These are phyloP conservation scores for Sporisorium iseilematis-ciliati DNA, from an alignment of 1,284 basidiomycete genomes.

Conservation along the genomic window DNA sequence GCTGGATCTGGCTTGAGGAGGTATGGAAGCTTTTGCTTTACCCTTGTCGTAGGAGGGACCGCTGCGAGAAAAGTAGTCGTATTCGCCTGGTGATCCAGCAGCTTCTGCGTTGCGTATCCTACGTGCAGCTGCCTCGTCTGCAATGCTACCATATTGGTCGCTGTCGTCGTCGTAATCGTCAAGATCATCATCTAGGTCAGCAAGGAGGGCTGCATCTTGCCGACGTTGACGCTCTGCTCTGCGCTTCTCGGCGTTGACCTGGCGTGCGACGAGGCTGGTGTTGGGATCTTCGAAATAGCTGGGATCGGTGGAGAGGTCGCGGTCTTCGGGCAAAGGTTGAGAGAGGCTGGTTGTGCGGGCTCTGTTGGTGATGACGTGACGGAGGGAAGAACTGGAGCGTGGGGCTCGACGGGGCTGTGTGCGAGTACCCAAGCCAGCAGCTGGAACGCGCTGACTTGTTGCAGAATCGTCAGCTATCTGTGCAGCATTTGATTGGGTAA, in stretches of 20 bases:
- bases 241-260: constrained; percentile 46
- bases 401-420: constrained; percentile 58
- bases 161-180: constrained; percentile 23
- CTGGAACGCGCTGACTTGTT: constrained; percentile 35
- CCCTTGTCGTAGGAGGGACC: constrained; percentile 19
- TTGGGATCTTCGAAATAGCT: constrained; percentile 27
- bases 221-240: constrained; percentile 36
- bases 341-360: constrained; percentile 46
- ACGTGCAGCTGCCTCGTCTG: constrained; percentile 22
- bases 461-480: not conserved
- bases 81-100: constrained; percentile 17
- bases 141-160: constrained; percentile 15
- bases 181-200: constrained; percentile 37
- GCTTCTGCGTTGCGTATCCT: constrained; percentile 18
- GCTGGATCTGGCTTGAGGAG: constrained; percentile 11
- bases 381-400: constrained; percentile 53
- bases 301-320: constrained; percentile 29
- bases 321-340: constrained; percentile 52
- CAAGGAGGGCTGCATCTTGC: constrained; percentile 37
- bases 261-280: constrained; percentile 45
- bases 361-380: constrained; percentile 49
- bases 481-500: not conserved
- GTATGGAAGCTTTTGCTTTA: constrained; percentile 34
- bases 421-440: constrained; percentile 57
- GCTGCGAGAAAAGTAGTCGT: constrained; percentile 50